Conservation (phyloP, 164 flowering plant genomes). For the Chloranthus sessilifolius region DNA sequence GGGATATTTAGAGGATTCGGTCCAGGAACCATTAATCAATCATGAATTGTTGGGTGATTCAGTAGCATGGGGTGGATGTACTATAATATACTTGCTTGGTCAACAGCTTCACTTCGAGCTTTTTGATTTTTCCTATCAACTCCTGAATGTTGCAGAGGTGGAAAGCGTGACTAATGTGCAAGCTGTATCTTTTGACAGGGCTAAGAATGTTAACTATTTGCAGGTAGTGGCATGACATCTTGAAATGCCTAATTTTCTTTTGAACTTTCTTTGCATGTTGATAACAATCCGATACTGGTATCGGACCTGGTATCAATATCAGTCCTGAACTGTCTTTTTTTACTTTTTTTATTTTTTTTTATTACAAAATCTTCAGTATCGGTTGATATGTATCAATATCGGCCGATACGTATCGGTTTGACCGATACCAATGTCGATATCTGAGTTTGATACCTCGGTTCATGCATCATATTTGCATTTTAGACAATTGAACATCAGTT, state of each 20-base stretch:
- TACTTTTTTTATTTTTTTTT: too few relatives aligned
- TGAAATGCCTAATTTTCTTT: background rate
- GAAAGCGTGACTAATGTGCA: constrained; percentile 46
- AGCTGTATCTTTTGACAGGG: constrained; percentile 15
- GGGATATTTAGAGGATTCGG: constrained; percentile 79
- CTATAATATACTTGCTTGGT: constrained; percentile 90
- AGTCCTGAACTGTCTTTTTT: too few relatives aligned
- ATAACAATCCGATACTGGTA: too few relatives aligned
- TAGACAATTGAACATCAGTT: too few relatives aligned
- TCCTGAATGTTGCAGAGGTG: constrained; percentile 91
- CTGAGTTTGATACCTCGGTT: too few relatives aligned
- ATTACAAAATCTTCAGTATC: too few relatives aligned
- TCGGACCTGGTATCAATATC: too few relatives aligned
- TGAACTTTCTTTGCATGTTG: too few relatives aligned
- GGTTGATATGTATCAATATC: too few relatives aligned
- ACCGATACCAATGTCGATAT: too few relatives aligned
- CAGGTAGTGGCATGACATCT: constrained; percentile 44
- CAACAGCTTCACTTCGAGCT: constrained; percentile 96
- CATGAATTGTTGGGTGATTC: constrained; percentile 82
- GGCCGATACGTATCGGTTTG: too few relatives aligned
- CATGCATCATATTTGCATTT: too few relatives aligned
- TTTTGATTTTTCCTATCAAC: constrained; percentile 94
- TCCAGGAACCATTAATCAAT: constrained; percentile 36
- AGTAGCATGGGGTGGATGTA: constrained; percentile 98
- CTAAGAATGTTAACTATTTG: constrained; percentile 37